Base-by-base conservation (phyloP, 345 rosid genomes). In the Camelina hispida region DNA sequence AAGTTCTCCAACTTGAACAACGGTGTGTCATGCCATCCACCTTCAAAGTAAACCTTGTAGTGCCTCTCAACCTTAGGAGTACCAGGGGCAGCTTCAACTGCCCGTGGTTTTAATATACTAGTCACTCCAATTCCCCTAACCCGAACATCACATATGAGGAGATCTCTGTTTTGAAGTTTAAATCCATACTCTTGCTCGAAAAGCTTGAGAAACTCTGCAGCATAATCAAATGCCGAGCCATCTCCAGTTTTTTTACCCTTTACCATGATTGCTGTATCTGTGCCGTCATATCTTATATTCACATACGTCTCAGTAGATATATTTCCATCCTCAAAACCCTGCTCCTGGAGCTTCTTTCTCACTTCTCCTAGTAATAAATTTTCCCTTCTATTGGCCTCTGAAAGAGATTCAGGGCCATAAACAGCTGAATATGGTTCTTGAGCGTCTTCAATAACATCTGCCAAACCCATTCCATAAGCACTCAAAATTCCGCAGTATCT, bases 401-500 rank as follows among this genome's bases (percentile, higher is more conserved):
- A 71, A 23, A 86, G 74, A 47, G 97, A 83, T 35, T 85, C 87
- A 40, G 85, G 83, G 54, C 85, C 83, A 83, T 95, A 91, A 53
- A 90, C 84, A 75, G 97, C 95, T 64, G 93, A 86, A 77, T 87
- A 95, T 9, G 99, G 99, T 73, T 90, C 97, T 75, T 92, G 99
- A 40, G 89, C 92, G 79, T 95, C 99, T 85, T 95, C 97, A 46
- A 95, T 81, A 15, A 95, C 99, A 84, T 91, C 96, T 17, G 99
- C 99, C 83, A 95, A 84, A 80, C 99, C 97, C 97, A 94, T 91
- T 47, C 98, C 98, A 75, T 91, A 91, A 20, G 98, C 96, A 84
- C 98, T 94, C 54, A 94, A 74, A 69, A 94, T 91, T 58, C 97
- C 98, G 78, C 97, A 91, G 71, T 86, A 90, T 75, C 86, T 84